These are phyloP conservation scores for Porphyrellus cyaneotinctus DNA, from an alignment of 768 basidiomycete species.

Conservation along the genomic window DNA sequence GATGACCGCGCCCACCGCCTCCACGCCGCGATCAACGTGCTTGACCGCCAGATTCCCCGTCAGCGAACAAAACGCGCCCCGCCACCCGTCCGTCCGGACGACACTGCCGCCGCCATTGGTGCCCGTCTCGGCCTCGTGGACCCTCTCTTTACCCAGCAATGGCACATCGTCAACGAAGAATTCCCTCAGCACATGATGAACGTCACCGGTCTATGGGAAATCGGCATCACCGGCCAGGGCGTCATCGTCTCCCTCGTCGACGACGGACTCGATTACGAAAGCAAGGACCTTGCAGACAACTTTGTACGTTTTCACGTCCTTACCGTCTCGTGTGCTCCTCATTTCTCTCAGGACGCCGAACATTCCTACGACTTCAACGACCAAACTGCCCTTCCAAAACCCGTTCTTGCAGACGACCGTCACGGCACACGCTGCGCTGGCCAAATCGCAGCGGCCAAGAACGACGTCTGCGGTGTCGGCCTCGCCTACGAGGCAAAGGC, in stretches of 20 bases:
- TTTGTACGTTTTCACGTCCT: slow-evolving; percentile 60
- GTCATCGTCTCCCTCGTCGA: slow-evolving; percentile 88
- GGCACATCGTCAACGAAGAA: slow-evolving; percentile 92
- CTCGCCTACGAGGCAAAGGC: slow-evolving; percentile 90
- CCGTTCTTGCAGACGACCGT: slow-evolving; percentile 84
- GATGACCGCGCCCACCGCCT: slow-evolving; percentile 39
- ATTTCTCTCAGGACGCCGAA: slow-evolving; percentile 60
- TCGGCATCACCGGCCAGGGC: slow-evolving; percentile 84
- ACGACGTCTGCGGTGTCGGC: slow-evolving; percentile 91
- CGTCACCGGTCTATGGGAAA: slow-evolving; percentile 87
- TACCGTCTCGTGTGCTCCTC: background rate
- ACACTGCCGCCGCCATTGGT: slow-evolving; percentile 45
- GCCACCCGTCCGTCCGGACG: slow-evolving; percentile 43
- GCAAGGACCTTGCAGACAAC: slow-evolving; percentile 82
- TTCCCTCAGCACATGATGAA: slow-evolving; percentile 86
- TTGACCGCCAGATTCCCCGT: slow-evolving; percentile 62
- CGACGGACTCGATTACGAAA: slow-evolving; percentile 90
- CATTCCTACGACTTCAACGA: slow-evolving; percentile 98
- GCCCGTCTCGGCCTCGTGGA: slow-evolving; percentile 67
- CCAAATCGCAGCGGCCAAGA: slow-evolving; percentile 90
- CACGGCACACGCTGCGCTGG: slow-evolving; percentile 98
- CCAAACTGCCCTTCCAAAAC: slow-evolving; percentile 81
- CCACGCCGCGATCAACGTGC: slow-evolving; percentile 53
- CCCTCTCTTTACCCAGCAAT: slow-evolving; percentile 80
- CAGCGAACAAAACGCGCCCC: slow-evolving; percentile 73